phyloP scores from a whole-genome alignment of 768 basidiomycete species.

The Tephrocybe sp. region DNA sequence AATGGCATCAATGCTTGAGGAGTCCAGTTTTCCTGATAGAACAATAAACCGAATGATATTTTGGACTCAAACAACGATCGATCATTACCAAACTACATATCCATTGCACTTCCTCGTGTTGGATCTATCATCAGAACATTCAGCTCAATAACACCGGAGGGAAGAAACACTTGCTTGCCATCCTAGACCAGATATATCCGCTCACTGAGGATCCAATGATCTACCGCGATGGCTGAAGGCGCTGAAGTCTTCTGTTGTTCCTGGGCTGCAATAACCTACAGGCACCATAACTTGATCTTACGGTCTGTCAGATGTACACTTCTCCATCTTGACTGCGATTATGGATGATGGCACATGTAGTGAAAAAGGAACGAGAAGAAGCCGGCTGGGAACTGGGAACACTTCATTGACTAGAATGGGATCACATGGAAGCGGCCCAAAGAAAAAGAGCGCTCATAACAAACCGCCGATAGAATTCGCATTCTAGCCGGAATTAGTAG shows the following conservation, averaged over 20 bases:
- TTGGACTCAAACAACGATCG: too few relatives aligned
- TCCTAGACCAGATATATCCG: too few relatives aligned
- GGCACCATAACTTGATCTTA: too few relatives aligned
- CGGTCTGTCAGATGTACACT: conserved; percentile 4
- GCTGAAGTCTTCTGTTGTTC: background rate
- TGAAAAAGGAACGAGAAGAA: background rate
- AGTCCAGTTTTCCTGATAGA: too few relatives aligned
- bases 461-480: background rate
- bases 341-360: background rate
- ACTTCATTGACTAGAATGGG: background rate
- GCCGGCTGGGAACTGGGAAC: background rate
- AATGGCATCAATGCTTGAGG: too few relatives aligned
- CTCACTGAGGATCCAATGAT: background rate
- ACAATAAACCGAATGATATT: too few relatives aligned
- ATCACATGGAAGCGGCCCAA: conserved; percentile 3
- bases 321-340: background rate
- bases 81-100: too few relatives aligned
- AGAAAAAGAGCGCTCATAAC: background rate
- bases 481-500: background rate
- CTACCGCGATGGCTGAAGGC: conserved; percentile 1
- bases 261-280: too few relatives aligned
- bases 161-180: too few relatives aligned
- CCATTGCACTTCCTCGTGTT: too few relatives aligned
- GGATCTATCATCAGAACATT: too few relatives aligned
- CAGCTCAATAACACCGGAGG: too few relatives aligned